Conservation (phyloP, 805 yeast species). For the Candida adriatica region DNA sequence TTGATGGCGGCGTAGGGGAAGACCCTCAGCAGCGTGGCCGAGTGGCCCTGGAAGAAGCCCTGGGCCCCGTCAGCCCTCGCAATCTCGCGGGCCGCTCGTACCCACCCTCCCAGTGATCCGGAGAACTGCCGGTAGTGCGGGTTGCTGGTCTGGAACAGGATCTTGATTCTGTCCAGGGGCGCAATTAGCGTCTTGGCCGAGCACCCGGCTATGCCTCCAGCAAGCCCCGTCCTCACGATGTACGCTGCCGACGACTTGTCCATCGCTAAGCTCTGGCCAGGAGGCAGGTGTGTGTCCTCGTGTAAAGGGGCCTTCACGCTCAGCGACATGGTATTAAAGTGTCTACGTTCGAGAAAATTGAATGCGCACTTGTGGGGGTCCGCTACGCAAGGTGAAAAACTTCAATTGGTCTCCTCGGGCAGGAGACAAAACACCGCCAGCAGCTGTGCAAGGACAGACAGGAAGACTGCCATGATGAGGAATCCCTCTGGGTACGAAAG, state of each 20-base stretch:
- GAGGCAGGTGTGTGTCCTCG: conserved; percentile 1
- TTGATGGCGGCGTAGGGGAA: conserved; percentile 97
- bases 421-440: too few species aligned
- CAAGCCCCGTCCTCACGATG: conserved; percentile 75
- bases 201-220: conserved; percentile 94
- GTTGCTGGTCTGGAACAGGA: conserved; percentile 89
- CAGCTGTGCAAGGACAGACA: too few species aligned
- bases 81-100: conserved; percentile 64
- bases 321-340: conserved; percentile 2
- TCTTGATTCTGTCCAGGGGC: conserved; percentile 91
- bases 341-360: too few species aligned
- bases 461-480: too few species aligned
- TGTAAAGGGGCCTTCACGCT: conserved; percentile 1
- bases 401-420: too few species aligned
- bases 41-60: conserved; percentile 93
- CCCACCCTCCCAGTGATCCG: conserved; percentile 73
- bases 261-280: conserved; percentile 7
- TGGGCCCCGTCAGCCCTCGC: conserved; percentile 59
- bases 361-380: too few species aligned
- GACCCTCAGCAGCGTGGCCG: conserved; percentile 83
- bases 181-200: conserved; percentile 96
- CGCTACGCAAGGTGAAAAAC: too few species aligned
- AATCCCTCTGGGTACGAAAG: too few species aligned
- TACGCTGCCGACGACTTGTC: conserved; percentile 74
- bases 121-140: conserved; percentile 79